phyloP scores from a whole-genome alignment of 2,329 filamentous ascomycete genomes.

The Claviceps sp. region DNA sequence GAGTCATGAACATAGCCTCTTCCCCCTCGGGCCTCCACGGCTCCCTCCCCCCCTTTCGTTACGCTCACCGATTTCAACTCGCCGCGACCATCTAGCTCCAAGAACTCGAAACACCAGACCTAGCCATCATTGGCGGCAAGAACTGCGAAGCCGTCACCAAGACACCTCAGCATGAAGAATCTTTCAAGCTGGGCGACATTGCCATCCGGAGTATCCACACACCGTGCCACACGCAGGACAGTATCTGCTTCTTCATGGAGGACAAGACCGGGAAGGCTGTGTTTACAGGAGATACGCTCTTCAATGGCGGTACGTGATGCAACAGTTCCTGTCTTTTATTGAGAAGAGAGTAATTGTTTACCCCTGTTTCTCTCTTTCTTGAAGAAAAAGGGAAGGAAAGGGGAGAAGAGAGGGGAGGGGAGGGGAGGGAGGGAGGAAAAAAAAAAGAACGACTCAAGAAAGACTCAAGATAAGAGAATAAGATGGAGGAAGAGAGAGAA shows the following conservation, averaged over 20 bases:
- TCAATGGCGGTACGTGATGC: conserved; percentile 56
- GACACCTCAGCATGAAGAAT: conserved; percentile 62
- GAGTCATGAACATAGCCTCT: neutral
- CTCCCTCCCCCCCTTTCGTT: no score
- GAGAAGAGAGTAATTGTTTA: no score
- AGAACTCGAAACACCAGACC: conserved; percentile 40
- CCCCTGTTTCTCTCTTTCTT: neutral
- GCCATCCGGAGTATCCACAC: conserved; percentile 81
- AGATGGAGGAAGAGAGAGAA: neutral
- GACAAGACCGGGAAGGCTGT: conserved; percentile 65
- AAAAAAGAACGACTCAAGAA: neutral
- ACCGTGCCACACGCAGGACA: conserved; percentile 96
- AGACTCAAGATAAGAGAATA: neutral
- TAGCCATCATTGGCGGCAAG: conserved; percentile 77
- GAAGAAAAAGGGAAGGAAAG: neutral
- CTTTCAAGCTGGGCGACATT: conserved; percentile 75
- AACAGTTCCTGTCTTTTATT: neutral
- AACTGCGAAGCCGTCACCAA: conserved; percentile 69
- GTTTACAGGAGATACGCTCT: conserved; percentile 93
- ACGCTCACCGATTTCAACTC: no score
- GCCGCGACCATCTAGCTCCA: conserved; percentile 14
- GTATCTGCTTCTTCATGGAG: conserved; percentile 87
- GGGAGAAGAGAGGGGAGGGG: no score
- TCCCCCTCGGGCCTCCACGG: no score
- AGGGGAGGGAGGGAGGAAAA: no score